phyloP scores from a whole-genome alignment of 179 eudicot genomes.

The Camellia oleifera region DNA sequence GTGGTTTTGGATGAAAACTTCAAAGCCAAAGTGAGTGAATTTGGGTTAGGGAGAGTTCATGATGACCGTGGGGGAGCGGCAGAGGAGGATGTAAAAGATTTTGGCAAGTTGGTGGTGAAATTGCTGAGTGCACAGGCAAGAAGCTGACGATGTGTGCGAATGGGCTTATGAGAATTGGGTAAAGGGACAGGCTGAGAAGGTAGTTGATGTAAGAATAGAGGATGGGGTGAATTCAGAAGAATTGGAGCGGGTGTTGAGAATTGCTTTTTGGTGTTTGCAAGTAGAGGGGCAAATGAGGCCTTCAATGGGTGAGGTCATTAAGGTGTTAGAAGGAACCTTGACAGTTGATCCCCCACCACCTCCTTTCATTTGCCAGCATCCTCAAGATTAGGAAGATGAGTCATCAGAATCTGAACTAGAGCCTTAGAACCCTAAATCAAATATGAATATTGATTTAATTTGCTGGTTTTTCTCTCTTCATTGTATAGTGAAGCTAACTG shows the following conservation, averaged over 20 bases:
- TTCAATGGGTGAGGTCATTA: slow-evolving; percentile 65
- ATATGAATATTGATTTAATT: neutral
- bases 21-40: slow-evolving; percentile 54
- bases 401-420: slow-evolving; percentile 26
- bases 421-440: slow-evolving; percentile 7
- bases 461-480: neutral
- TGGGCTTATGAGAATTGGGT: slow-evolving; percentile 49
- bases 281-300: slow-evolving; percentile 52
- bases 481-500: slow-evolving; percentile 18
- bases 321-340: slow-evolving; percentile 58
- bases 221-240: slow-evolving; percentile 41
- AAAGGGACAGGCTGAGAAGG: slow-evolving; percentile 27
- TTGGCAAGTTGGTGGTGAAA: slow-evolving; percentile 44
- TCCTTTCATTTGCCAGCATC: slow-evolving; percentile 27
- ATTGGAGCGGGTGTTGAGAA: slow-evolving; percentile 50
- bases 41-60: slow-evolving; percentile 29
- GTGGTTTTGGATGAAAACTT: slow-evolving; percentile 51
- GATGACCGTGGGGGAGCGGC: slow-evolving; percentile 24
- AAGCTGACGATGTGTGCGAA: slow-evolving; percentile 28
- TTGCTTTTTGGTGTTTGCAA: slow-evolving; percentile 67
- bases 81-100: slow-evolving; percentile 46
- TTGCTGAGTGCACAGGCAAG: slow-evolving; percentile 39
- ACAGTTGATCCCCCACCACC: slow-evolving; percentile 57
- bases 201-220: slow-evolving; percentile 41
- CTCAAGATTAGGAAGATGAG: slow-evolving; percentile 15